Conservation (phyloP, 1,284 basidiomycete genomes). For the Pisolithus thermaeus region DNA sequence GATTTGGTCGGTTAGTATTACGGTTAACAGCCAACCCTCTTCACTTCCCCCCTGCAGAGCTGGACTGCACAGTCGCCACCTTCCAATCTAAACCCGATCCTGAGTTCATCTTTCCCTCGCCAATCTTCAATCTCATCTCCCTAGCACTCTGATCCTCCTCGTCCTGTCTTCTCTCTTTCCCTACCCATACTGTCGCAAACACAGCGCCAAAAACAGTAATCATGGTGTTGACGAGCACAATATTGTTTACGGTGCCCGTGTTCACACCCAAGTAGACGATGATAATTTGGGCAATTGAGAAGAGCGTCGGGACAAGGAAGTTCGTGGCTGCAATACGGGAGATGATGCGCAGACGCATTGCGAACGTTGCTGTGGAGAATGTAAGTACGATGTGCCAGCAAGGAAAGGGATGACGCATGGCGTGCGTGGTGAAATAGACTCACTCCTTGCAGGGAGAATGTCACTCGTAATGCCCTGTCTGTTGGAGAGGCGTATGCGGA, state of each 20-base stretch:
- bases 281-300: slow-evolving; percentile 14
- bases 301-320: slow-evolving; percentile 17
- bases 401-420: background rate
- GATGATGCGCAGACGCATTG: slow-evolving; percentile 11
- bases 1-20: no score
- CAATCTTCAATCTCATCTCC: background rate
- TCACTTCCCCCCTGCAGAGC: no score
- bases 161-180: slow-evolving; percentile 8
- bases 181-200: slow-evolving; percentile 25
- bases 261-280: slow-evolving; percentile 5
- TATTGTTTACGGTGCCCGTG: slow-evolving; percentile 2
- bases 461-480: slow-evolving; percentile 3
- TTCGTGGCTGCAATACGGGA: slow-evolving; percentile 16
- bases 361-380: slow-evolving; percentile 6
- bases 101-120: no score
- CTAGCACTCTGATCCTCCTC: background rate
- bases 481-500: slow-evolving; percentile 1
- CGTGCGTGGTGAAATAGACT: background rate
- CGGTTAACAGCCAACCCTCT: no score
- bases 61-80: no score
- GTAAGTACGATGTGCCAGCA: background rate
- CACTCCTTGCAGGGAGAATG: slow-evolving; percentile 1
- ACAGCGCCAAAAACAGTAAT: slow-evolving; percentile 21
- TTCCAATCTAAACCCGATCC: no score
- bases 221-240: slow-evolving; percentile 13